These are phyloP conservation scores for Fomitopsis palustris DNA, from an alignment of 1,284 basidiomycete species.

Conservation along the genomic window DNA sequence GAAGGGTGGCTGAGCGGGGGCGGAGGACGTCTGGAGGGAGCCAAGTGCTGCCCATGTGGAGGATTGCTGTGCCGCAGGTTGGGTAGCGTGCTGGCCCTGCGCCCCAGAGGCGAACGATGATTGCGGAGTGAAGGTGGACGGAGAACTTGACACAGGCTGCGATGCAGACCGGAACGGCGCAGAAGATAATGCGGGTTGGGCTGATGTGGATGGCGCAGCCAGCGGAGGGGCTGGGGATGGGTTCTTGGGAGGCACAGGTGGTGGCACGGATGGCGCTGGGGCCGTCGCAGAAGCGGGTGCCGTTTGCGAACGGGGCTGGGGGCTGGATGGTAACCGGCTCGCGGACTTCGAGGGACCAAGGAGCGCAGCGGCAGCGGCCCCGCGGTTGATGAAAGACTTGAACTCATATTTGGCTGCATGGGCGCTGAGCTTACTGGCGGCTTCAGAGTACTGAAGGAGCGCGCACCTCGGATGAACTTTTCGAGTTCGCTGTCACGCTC, in stretches of 20 bases:
- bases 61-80: not conserved
- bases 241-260: constrained; percentile 7
- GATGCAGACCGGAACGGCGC: constrained; percentile 19
- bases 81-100: constrained; percentile 22
- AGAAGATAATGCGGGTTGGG: constrained; percentile 2
- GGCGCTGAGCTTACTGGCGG: constrained; percentile 1
- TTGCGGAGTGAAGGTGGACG: constrained; percentile 18
- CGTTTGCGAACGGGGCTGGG: constrained; percentile 16
- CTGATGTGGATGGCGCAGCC: not conserved
- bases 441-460: not conserved
- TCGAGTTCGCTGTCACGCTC: constrained; percentile 84
- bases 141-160: constrained; percentile 13
- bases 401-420: constrained; percentile 70
- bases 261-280: constrained; percentile 3
- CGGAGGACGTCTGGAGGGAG: constrained; percentile 41
- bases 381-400: constrained; percentile 52
- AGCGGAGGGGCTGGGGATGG: not conserved
- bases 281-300: constrained; percentile 12
- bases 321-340: constrained; percentile 10
- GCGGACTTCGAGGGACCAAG: constrained; percentile 45
- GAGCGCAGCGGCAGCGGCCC: constrained; percentile 21
- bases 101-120: constrained; percentile 16
- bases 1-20: constrained; percentile 8
- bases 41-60: constrained; percentile 50
- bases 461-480: constrained; percentile 75